Evolutionary conservation across 164 flowering plant species (phyloP).

Genomic region (Sedum album): DNA sequence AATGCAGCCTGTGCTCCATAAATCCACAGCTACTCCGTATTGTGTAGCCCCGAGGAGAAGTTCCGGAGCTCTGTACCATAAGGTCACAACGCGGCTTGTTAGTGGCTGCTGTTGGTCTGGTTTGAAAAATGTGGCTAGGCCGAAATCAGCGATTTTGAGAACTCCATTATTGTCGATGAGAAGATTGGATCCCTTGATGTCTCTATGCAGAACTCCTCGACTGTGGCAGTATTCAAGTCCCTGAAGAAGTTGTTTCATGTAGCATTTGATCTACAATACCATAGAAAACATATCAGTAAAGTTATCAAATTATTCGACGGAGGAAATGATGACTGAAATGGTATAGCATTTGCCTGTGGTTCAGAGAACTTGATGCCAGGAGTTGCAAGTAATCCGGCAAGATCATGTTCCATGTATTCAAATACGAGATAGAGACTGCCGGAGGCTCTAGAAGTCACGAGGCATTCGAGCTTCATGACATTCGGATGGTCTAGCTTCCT

Average conservation of each 20-base stretch:
- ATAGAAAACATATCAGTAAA: neutral
- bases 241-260: conserved; percentile 1
- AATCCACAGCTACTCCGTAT: conserved; percentile 3
- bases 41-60: conserved; percentile 1
- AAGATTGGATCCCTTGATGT: conserved; percentile 5
- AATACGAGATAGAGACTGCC: neutral
- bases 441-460: conserved; percentile 3
- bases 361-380: conserved; percentile 5
- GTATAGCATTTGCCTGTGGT: neutral
- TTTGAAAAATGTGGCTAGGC: conserved; percentile 6
- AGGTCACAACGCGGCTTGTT: neutral
- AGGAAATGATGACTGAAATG: neutral
- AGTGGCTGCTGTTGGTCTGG: conserved; percentile 8
- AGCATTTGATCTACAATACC: neutral
- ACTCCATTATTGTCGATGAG: conserved; percentile 2
- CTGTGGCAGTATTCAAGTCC: conserved; percentile 5
- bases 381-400: conserved; percentile 1
- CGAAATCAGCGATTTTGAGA: neutral
- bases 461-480: conserved; percentile 6
- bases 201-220: conserved; percentile 5
- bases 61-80: conserved; percentile 7
- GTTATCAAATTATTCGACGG: neutral
- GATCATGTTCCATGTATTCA: conserved; percentile 5
- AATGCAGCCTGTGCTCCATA: conserved; percentile 7
- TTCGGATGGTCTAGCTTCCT: conserved; percentile 2